Evolutionary conservation across 2,329 filamentous ascomycete genomes (phyloP).

Genomic region (Biscogniauxia marginata): DNA sequence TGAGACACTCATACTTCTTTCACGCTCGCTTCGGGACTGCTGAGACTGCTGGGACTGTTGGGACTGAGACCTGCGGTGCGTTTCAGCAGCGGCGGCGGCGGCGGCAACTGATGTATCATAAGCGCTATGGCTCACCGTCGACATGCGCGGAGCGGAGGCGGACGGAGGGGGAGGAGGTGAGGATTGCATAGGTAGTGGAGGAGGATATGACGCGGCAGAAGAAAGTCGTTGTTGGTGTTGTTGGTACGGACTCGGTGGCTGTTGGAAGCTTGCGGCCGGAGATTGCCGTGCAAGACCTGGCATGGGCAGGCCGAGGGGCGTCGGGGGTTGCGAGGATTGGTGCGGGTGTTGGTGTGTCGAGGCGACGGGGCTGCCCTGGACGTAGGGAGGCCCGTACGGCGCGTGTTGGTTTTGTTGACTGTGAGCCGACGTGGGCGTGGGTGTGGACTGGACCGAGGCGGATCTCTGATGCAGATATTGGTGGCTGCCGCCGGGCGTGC

Average conservation of each 20-base stretch:
- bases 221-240: constrained; percentile 54
- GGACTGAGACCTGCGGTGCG: constrained; percentile 50
- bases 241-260: constrained; percentile 61
- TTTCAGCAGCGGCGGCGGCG: constrained; percentile 37
- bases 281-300: constrained; percentile 43
- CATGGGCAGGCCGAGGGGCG: constrained; percentile 52
- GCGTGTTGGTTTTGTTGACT: constrained; percentile 46
- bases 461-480: constrained; percentile 47
- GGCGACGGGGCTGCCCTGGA: constrained; percentile 52
- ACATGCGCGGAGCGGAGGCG: constrained; percentile 38
- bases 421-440: constrained; percentile 62
- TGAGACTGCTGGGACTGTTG: constrained; percentile 43
- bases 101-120: constrained; percentile 36
- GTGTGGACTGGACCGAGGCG: constrained; percentile 57
- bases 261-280: constrained; percentile 42
- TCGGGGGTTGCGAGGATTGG: constrained; percentile 53
- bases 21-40: constrained; percentile 60
- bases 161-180: constrained; percentile 37
- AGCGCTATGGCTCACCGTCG: constrained; percentile 41
- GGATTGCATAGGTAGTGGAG: constrained; percentile 28
- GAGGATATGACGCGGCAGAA: constrained; percentile 29
- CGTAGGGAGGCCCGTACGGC: constrained; percentile 48
- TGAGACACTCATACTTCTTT: constrained; percentile 71
- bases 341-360: constrained; percentile 41
- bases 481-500: constrained; percentile 38